Percentiles rank a stretch among this genome's conserved stretches.
phyloP scores from a whole-genome alignment of 148 eudicot genomes.

The Rhododendron griersonianum region DNA sequence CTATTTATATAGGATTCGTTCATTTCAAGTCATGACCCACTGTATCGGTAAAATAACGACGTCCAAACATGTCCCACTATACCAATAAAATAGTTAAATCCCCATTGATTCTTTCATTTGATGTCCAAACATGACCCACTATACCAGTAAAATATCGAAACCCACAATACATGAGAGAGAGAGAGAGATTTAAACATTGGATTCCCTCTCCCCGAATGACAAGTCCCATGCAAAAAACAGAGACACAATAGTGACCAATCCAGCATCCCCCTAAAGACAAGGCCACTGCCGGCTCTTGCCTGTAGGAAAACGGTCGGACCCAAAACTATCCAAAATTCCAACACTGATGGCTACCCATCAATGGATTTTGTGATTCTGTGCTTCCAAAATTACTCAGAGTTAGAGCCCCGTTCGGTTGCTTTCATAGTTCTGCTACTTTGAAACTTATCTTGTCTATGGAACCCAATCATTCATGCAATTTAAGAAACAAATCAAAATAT shows the following conservation, averaged over 20 bases:
- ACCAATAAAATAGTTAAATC: neutral
- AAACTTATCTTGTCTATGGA: neutral
- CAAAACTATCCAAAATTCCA: neutral
- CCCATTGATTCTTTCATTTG: neutral
- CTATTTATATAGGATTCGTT: neutral
- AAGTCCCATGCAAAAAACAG: neutral
- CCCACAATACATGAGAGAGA: neutral
- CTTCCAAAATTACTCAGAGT: neutral
- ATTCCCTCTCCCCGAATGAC: neutral
- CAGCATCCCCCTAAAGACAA: conserved; percentile 1
- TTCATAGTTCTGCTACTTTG: neutral
- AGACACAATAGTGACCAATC: neutral
- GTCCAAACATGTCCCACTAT: neutral
- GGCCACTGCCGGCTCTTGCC: neutral
- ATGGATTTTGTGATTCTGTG: neutral
- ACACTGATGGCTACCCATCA: neutral
- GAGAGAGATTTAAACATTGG: neutral
- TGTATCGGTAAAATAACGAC: neutral
- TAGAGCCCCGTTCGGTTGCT: neutral
- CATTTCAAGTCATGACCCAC: neutral
- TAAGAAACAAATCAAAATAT: neutral
- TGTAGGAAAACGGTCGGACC: neutral
- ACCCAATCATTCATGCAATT: neutral
- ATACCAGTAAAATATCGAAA: no score
- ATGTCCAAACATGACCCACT: neutral